Evolutionary conservation across 1,284 basidiomycete genomes (phyloP).

Genomic region (Athelia psychrophila): DNA sequence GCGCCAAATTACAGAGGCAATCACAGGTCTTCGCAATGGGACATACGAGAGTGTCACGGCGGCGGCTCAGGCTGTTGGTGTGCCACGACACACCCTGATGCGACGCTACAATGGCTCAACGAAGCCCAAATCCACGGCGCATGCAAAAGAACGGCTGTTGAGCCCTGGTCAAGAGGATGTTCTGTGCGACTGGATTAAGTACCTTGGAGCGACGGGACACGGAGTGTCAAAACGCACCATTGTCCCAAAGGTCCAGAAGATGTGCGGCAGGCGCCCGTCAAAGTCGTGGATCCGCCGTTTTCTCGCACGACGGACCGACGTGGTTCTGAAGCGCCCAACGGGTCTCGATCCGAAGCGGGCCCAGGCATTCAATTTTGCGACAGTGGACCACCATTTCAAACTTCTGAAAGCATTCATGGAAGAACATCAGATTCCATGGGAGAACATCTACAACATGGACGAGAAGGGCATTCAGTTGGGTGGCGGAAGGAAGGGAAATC

Average conservation of each 20-base stretch:
- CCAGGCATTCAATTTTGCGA: slow-evolving; percentile 23
- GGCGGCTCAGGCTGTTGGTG: too few relatives aligned
- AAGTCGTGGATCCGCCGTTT: too few relatives aligned
- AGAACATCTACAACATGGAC: slow-evolving; percentile 20
- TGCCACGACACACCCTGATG: too few relatives aligned
- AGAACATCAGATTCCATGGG: slow-evolving; percentile 11
- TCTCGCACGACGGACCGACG: too few relatives aligned
- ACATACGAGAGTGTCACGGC: too few relatives aligned
- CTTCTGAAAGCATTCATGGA: slow-evolving; percentile 14
- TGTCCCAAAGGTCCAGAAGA: slow-evolving; percentile 11
- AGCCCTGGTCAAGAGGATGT: slow-evolving; percentile 11
- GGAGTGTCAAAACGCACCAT: slow-evolving; percentile 17
- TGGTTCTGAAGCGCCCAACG: neutral
- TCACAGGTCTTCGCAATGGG: too few relatives aligned
- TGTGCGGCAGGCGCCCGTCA: slow-evolving; percentile 12
- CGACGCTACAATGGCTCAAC: too few relatives aligned
- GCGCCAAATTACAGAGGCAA: too few relatives aligned
- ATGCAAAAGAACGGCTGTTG: slow-evolving; percentile 16
- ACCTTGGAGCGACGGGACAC: slow-evolving; percentile 11
- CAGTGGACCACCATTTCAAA: slow-evolving; percentile 21
- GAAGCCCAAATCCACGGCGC: slow-evolving; percentile 4
- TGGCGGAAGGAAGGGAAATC: slow-evolving; percentile 12
- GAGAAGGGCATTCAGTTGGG: slow-evolving; percentile 26
- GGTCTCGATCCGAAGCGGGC: slow-evolving; percentile 29
- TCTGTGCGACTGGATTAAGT: slow-evolving; percentile 22